Evolutionary conservation across 1,284 basidiomycete genomes (phyloP), one percentile per base, ranked within the genome.

Genomic region (Heimioporus punctisporus): DNA sequence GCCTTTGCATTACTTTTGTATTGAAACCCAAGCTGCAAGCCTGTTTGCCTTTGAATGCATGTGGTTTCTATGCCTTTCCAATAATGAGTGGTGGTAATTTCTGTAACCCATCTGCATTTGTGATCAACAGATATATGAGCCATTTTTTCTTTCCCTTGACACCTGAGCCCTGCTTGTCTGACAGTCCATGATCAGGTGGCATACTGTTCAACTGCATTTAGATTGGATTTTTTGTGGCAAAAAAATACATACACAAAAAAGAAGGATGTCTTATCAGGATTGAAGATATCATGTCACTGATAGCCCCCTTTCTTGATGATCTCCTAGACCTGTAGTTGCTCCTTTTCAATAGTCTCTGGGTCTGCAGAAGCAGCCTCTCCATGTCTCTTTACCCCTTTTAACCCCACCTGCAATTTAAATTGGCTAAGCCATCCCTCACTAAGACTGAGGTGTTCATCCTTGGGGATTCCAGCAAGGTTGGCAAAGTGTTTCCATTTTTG

Each of bases 401-500:
- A 14, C 0, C 49, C 28, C 42, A 1, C 21, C 3, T 5, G 0
- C 2, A 5, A 0, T 17, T 62, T 61, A 15, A 15, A 61, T 0
- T 3, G 0, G 3, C 2, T 21, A 2, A 61, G 5, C 57, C 55
- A 61, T 0, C 57, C 53, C 0, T 62, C 25, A 6, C 57, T 62
- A 0, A 60, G 5, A 0, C 4, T 31, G 1, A 61, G 46, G 0
- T 2, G 9, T 6, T 63, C 15, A 14, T 62, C 45, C 0, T 54
- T 15, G 0, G 52, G 51, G 0, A 63, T 12, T 2, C 54, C 39
- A 25, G 5, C 31, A 0, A 63, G 19, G 2, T 63, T 15, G 0
- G 50, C 54, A 48, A 63, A 60, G 1, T 0, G 1, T 24, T n/a
- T 46, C 48, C 61, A 63, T 37, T 63, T 60, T 17, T 57, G 48